Evolutionary conservation across 129 eudicot species (phyloP).

Genomic region (Helichrysum umbraculigerum): DNA sequence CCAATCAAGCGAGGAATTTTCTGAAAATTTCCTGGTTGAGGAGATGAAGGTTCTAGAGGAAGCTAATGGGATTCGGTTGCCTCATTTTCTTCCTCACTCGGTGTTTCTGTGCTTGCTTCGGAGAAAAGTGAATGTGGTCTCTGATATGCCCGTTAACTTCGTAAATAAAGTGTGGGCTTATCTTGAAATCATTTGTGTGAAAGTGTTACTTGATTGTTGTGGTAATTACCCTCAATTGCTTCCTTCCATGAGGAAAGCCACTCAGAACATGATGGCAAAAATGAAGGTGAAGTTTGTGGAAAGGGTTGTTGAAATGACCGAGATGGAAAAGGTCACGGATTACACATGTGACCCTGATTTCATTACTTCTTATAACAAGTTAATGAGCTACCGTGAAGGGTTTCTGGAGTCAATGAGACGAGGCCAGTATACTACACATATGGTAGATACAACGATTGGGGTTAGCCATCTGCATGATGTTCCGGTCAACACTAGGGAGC

Average conservation of each 20-base stretch:
- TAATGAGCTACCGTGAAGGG: background rate
- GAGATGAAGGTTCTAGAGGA: background rate
- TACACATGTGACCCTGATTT: background rate
- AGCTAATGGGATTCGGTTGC: background rate
- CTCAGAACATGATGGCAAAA: background rate
- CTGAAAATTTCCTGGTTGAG: background rate
- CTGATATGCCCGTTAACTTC: background rate
- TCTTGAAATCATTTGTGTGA: background rate
- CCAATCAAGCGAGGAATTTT: background rate
- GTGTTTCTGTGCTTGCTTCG: background rate
- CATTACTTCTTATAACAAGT: background rate
- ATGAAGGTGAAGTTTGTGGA: background rate
- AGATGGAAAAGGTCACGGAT: background rate
- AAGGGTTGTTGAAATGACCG: background rate
- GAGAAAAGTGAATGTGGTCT: background rate
- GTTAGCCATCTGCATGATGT: background rate
- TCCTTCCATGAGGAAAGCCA: conserved; percentile 1
- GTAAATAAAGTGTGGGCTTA: background rate
- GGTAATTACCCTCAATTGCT: background rate
- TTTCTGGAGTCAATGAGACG: background rate
- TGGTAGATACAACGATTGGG: background rate
- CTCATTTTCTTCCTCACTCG: background rate
- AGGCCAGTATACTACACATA: background rate
- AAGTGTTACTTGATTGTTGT: background rate
- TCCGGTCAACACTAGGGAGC: background rate